These are phyloP conservation scores for Parietaria judaica DNA, from an alignment of 306 rosid genomes.

Conservation along the genomic window DNA sequence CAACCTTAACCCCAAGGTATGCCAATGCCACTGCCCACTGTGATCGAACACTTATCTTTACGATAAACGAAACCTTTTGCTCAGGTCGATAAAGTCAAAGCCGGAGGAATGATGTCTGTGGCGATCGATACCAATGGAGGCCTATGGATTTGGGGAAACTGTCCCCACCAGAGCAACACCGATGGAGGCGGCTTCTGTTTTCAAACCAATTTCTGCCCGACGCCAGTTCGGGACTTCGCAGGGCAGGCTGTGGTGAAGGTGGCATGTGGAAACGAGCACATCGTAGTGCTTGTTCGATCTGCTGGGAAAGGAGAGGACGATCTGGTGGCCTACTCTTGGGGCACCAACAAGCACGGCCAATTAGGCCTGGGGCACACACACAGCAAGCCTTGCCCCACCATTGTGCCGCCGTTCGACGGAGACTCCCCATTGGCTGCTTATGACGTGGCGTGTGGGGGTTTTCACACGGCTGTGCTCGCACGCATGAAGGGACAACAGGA, in stretches of 20 bases:
- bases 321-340: conserved; percentile 84
- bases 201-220: conserved; percentile 51
- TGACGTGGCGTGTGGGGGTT: conserved; percentile 83
- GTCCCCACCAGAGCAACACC: conserved; percentile 44
- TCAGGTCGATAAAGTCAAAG: conserved; percentile 64
- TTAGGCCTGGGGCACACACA: conserved; percentile 80
- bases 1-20: too few species aligned
- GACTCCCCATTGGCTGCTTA: conserved; percentile 47
- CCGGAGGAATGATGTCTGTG: conserved; percentile 89
- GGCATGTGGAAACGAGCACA: conserved; percentile 88
- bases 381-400: conserved; percentile 48
- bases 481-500: conserved; percentile 33
- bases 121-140: conserved; percentile 62
- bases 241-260: conserved; percentile 74
- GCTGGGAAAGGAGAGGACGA: conserved; percentile 51
- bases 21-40: too few species aligned
- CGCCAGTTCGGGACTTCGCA: conserved; percentile 62
- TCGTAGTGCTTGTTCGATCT: conserved; percentile 51
- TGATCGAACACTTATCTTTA: conserved; percentile 2
- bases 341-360: conserved; percentile 66
- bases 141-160: conserved; percentile 90
- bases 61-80: conserved; percentile 5
- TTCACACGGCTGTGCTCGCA: conserved; percentile 84
- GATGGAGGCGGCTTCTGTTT: conserved; percentile 38
- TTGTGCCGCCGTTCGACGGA: conserved; percentile 37